A percentile compares a stretch with the other conserved stretches of the same genome.
Evolutionary conservation across 805 yeast species (phyloP).

Genomic region (Yarrowia yakushimensis): DNA sequence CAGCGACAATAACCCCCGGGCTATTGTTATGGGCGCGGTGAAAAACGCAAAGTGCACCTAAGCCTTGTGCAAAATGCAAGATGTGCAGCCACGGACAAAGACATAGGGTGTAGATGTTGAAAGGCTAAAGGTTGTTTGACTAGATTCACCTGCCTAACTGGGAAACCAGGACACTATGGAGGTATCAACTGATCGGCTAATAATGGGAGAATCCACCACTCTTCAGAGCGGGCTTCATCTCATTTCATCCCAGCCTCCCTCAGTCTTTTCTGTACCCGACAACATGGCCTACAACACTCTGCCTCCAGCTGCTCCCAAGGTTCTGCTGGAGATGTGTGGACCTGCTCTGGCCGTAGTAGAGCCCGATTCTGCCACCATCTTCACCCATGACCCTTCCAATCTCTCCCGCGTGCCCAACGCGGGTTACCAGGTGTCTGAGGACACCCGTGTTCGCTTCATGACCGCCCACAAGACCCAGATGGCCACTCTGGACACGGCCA

Average conservation of each 20-base stretch:
- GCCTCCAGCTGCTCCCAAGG: conserved; percentile 19
- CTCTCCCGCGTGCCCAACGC: background rate
- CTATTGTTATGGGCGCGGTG: background rate
- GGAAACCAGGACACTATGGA: background rate
- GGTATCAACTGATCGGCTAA: background rate
- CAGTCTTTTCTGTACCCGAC: background rate
- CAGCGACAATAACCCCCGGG: too few species aligned
- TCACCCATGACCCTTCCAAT: background rate
- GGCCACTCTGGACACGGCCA: conserved; percentile 1
- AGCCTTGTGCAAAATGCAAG: background rate
- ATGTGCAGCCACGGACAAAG: background rate
- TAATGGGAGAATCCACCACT: background rate
- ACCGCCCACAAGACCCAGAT: conserved; percentile 2
- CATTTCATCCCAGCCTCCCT: background rate
- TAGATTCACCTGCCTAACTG: conserved; percentile 10
- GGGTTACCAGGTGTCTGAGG: background rate
- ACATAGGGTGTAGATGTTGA: background rate
- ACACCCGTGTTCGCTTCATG: background rate
- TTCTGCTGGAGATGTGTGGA: conserved; percentile 17
- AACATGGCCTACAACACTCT: conserved; percentile 15
- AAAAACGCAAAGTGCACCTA: background rate
- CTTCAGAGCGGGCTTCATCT: background rate
- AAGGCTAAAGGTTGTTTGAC: too few species aligned
- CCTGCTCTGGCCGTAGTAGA: conserved; percentile 5
- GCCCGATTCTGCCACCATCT: background rate